A percentile compares a stretch with the other conserved stretches of the same genome.
These are phyloP conservation scores for Schizochytrium sp. DNA, from an alignment of 108 stramenopile genomes.

Conservation along the genomic window DNA sequence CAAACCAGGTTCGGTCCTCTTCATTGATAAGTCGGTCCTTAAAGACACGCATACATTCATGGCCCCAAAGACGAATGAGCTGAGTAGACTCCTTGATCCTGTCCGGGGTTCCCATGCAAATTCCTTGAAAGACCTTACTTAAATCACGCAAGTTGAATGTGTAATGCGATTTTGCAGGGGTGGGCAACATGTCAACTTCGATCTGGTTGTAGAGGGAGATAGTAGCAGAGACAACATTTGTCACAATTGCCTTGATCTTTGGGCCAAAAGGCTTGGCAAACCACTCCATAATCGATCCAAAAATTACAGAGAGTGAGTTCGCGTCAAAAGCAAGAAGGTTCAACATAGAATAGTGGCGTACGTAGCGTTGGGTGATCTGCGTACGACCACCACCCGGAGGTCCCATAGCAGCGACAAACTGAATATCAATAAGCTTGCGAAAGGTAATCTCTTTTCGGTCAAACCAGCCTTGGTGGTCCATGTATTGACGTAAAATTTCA, in stretches of 20 bases:
- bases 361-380: conserved; percentile 78
- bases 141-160: conserved; percentile 81
- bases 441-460: conserved; percentile 79
- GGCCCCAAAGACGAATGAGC: conserved; percentile 76
- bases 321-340: conserved; percentile 75
- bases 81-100: conserved; percentile 70
- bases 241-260: conserved; percentile 69
- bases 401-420: conserved; percentile 79
- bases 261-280: conserved; percentile 69
- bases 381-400: conserved; percentile 81
- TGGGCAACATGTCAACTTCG: conserved; percentile 74
- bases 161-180: conserved; percentile 80
- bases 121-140: conserved; percentile 80
- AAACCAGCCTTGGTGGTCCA: conserved; percentile 82
- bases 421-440: conserved; percentile 76
- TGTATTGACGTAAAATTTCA: conserved; percentile 80
- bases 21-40: conserved; percentile 78
- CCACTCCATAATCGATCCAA: conserved; percentile 77
- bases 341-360: conserved; percentile 78
- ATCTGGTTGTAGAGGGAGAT: conserved; percentile 75
- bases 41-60: conserved; percentile 78
- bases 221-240: conserved; percentile 70
- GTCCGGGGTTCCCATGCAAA: conserved; percentile 71
- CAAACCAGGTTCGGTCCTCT: conserved; percentile 77
- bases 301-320: conserved; percentile 74